A percentile compares a stretch with the other conserved stretches of the same genome.
These are phyloP conservation scores for Aspergillus pseudoglaucus DNA, from an alignment of 2,329 filamentous ascomycete genomes.

Conservation along the genomic window DNA sequence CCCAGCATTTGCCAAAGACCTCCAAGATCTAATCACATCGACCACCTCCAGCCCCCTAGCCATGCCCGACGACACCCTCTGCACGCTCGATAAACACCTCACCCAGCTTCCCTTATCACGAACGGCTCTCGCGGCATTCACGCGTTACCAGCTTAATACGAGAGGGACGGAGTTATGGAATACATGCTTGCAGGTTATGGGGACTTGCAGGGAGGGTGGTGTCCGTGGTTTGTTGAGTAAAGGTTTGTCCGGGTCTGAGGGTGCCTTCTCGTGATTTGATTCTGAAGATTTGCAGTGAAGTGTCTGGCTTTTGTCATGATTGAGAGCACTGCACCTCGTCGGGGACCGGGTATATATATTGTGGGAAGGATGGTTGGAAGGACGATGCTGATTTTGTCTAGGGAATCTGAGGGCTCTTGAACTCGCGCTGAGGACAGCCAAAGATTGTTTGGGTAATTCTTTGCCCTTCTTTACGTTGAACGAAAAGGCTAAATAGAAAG, in stretches of 20 bases:
- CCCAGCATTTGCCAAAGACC: slow-evolving; percentile 18
- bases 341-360: slow-evolving; percentile 7
- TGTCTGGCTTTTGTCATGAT: slow-evolving; percentile 63
- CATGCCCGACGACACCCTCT: slow-evolving; percentile 1
- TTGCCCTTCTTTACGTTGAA: slow-evolving; percentile 4
- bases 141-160: slow-evolving; percentile 20
- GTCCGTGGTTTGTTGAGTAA: slow-evolving; percentile 10
- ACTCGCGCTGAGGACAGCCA: slow-evolving; percentile 60
- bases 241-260: slow-evolving; percentile 8
- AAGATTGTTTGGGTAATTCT: slow-evolving; percentile 55
- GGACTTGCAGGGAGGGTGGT: slow-evolving; percentile 3
- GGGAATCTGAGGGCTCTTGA: slow-evolving; percentile 55
- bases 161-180: slow-evolving; percentile 35
- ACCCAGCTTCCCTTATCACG: slow-evolving; percentile 7
- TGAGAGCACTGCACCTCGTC: slow-evolving; percentile 42
- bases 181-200: slow-evolving; percentile 20
- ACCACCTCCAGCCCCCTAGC: not conserved
- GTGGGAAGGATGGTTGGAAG: not conserved
- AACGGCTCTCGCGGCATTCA: slow-evolving; percentile 2
- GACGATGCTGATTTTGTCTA: slow-evolving; percentile 7
- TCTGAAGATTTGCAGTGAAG: slow-evolving; percentile 30
- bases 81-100: slow-evolving; percentile 13
- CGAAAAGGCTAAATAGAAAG: slow-evolving; percentile 8
- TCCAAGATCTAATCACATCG: slow-evolving; percentile 9
- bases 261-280: not conserved